Base-by-base conservation (phyloP, 2,329 filamentous ascomycete genomes). In the Cladophialophora immunda region DNA sequence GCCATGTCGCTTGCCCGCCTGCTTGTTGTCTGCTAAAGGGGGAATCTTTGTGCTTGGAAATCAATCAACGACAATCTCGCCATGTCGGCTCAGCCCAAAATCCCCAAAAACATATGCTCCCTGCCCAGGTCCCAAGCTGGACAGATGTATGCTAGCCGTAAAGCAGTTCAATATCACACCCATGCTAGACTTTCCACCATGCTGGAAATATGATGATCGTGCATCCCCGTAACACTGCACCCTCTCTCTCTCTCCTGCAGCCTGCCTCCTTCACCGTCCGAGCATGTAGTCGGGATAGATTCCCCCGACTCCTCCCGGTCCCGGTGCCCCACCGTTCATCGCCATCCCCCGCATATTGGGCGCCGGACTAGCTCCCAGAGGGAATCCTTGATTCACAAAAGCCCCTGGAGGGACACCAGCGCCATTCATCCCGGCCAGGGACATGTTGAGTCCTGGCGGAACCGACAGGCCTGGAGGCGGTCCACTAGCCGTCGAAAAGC, bases 401-500 rank as follows among this genome's bases (percentile, higher is more conserved):
- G 66, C 50, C 3, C 68, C 27, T 15, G 69, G 38, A 22, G 67
- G 56, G 6, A 63, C 59, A 17, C 27, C 32, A 13, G 62, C 64
- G 29, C 73, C 68, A 66, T 64, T 67, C 61, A 69, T 63, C n/a
- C 52, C 55, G 2, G 60, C 22, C 72, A 79, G 71, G 17, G 76
- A 76, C 71, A 78, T 78, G 15, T 81, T 83, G 36, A 94, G 82
- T 13, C 92, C 92, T 1, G 92, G 92, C 15, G 93, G 93, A 6
- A 88, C 89, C 1, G 87, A 78, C 8, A 97, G 85, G 2, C 94
- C 94, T 0, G 94, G 94, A 13, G 94, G 94, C 27, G 94, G 94
- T 0, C 92, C 89, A 73, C 84, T 91, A 36, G 88, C 88, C 1
- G 87, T 88, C 0, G 89, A 85, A 75, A 92, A 94, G 41, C 86